These are phyloP conservation scores for Diutina mesorugosa DNA, from an alignment of 1,139 yeast species.

Conservation along the genomic window DNA sequence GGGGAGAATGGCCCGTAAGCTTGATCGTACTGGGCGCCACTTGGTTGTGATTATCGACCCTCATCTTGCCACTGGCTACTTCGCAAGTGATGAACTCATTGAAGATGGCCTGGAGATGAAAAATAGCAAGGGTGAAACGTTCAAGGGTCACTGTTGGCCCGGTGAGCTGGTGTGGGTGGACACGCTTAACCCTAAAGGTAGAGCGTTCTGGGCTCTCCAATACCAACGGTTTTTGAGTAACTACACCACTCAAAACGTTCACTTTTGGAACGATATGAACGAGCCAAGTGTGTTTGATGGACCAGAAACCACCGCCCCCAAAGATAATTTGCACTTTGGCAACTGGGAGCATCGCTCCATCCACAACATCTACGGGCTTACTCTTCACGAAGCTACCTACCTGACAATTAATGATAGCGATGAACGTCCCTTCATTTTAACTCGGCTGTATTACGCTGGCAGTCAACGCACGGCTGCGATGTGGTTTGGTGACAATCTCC, in stretches of 20 bases:
- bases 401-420: slow-evolving; percentile 29
- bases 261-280: slow-evolving; percentile 97
- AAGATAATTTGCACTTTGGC: slow-evolving; percentile 66
- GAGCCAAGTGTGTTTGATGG: slow-evolving; percentile 95
- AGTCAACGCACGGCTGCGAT: slow-evolving; percentile 85
- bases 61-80: slow-evolving; percentile 65
- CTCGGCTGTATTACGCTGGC: slow-evolving; percentile 82
- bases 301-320: slow-evolving; percentile 84
- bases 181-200: slow-evolving; percentile 54
- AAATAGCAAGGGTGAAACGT: slow-evolving; percentile 30
- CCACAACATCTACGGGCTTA: slow-evolving; percentile 74
- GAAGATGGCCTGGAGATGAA: slow-evolving; percentile 24
- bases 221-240: slow-evolving; percentile 33
- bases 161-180: slow-evolving; percentile 95
- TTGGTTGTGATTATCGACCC: slow-evolving; percentile 86
- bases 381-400: slow-evolving; percentile 71
- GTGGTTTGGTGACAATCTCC: slow-evolving; percentile 98
- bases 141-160: slow-evolving; percentile 94
- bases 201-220: slow-evolving; percentile 41
- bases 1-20: slow-evolving; percentile 42
- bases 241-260: slow-evolving; percentile 43
- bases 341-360: slow-evolving; percentile 84
- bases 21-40: slow-evolving; percentile 67
- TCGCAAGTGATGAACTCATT: slow-evolving; percentile 41
- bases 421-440: slow-evolving; percentile 76